A percentile compares a stretch with the other conserved stretches of the same genome.
phyloP scores from a whole-genome alignment of 2,329 filamentous ascomycete genomes.

The Epichloe typhina region DNA sequence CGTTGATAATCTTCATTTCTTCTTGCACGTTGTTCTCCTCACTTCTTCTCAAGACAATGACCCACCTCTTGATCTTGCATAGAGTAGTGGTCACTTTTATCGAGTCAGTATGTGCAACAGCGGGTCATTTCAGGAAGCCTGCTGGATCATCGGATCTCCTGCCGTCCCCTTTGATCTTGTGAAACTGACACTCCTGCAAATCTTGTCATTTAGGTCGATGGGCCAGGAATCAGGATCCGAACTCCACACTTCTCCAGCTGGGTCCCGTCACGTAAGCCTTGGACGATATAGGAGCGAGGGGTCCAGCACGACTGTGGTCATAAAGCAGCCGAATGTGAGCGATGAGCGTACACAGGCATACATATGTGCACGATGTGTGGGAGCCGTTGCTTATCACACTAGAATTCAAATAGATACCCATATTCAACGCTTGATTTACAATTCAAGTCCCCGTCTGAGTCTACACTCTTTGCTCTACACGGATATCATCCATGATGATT shows the following conservation, averaged over 20 bases:
- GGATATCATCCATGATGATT: neutral
- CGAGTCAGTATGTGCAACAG: too few relatives aligned
- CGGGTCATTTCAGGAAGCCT: too few relatives aligned
- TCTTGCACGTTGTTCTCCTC: neutral
- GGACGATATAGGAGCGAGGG: neutral
- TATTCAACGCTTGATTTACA: neutral
- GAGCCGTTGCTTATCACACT: neutral
- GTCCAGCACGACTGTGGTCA: neutral
- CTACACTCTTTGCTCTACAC: neutral
- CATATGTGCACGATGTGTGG: neutral
- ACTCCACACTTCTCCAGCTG: constrained; percentile 4
- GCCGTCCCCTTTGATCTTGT: neutral
- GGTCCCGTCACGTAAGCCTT: neutral
- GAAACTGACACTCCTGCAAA: neutral
- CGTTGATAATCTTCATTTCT: neutral
- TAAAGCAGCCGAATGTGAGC: neutral
- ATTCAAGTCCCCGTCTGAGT: neutral
- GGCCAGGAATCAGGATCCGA: constrained; percentile 1
- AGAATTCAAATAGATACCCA: neutral
- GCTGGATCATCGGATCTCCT: neutral
- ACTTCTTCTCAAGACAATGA: neutral
- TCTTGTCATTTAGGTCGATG: neutral
- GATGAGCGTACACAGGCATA: neutral
- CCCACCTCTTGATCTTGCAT: neutral
- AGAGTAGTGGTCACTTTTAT: too few relatives aligned